A percentile compares a stretch with the other conserved stretches of the same genome.
Conservation (phyloP, 768 basidiomycete genomes). For the Collybia nuda region DNA sequence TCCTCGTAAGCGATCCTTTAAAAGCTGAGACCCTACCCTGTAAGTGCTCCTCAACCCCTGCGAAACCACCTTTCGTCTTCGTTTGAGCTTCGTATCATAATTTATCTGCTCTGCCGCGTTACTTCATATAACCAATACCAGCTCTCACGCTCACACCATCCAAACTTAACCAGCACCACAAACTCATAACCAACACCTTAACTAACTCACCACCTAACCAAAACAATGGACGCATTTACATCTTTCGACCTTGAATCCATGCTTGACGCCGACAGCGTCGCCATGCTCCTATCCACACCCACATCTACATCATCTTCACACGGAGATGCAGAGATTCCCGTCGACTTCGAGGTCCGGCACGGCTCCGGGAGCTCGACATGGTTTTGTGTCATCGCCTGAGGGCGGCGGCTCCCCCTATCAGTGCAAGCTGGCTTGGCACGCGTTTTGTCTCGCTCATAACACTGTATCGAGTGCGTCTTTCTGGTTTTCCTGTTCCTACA, state of each 20-base stretch:
- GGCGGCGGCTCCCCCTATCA: not conserved
- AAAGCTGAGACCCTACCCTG: not conserved
- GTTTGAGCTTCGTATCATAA: no score
- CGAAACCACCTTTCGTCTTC: no score
- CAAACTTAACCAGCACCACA: no score
- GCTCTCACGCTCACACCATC: no score
- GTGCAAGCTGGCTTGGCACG: not conserved
- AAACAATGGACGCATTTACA: not conserved
- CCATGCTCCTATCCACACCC: no score
- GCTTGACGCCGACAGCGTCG: not conserved
- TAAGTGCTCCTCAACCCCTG: no score
- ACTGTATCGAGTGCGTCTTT: conserved; percentile 7
- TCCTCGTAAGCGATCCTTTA: not conserved
- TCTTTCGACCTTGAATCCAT: not conserved
- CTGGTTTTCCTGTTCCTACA: not conserved
- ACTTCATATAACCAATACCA: no score
- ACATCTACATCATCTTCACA: not conserved
- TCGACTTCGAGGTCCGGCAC: not conserved
- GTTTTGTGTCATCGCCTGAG: conserved; percentile 5
- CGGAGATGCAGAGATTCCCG: not conserved
- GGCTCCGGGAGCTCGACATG: not conserved
- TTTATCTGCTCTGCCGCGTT: no score
- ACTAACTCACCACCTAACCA: no score
- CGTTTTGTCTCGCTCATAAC: not conserved
- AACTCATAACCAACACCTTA: no score